Conservation (phyloP, 495 filamentous ascomycete genomes). For the Lophiotrema nucula region DNA sequence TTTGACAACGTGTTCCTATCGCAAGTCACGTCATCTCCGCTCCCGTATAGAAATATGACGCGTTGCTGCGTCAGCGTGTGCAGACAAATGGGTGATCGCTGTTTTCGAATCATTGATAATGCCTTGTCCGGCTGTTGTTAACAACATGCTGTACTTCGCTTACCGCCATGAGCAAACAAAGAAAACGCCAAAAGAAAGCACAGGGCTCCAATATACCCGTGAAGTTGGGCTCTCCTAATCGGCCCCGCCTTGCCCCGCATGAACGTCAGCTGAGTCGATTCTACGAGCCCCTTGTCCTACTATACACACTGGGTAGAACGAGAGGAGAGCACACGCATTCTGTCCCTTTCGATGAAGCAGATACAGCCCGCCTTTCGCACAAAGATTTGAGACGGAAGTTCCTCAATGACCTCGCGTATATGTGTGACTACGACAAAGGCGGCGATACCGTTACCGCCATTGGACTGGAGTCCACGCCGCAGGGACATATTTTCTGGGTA, state of each 20-base stretch:
- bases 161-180: too few relatives aligned
- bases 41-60: too few relatives aligned
- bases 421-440: neutral
- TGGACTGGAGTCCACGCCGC: neutral
- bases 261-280: neutral
- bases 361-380: neutral
- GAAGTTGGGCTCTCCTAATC: too few relatives aligned
- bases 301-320: neutral
- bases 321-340: neutral
- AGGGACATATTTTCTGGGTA: neutral
- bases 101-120: too few relatives aligned
- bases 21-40: too few relatives aligned
- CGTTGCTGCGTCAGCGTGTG: too few relatives aligned
- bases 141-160: too few relatives aligned
- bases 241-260: neutral
- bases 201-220: too few relatives aligned
- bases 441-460: neutral
- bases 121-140: too few relatives aligned
- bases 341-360: neutral
- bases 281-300: neutral
- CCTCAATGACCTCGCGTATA: neutral
- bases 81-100: too few relatives aligned
- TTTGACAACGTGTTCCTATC: too few relatives aligned
- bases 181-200: too few relatives aligned
- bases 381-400: neutral